Base-by-base conservation (phyloP, 805 yeast species). In the Candida endomychidarum region DNA sequence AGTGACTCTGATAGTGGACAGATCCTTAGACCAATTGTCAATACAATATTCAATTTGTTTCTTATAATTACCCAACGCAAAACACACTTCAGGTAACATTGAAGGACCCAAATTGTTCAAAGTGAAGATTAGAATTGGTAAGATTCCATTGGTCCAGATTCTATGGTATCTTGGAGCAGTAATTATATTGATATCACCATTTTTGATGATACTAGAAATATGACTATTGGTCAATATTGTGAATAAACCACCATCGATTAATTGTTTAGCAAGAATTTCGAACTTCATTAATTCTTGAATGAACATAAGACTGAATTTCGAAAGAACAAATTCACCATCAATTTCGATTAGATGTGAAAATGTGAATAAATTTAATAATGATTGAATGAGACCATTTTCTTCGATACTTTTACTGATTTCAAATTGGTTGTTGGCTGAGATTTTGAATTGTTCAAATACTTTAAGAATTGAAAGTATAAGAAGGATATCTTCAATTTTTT, bases 131-230 rank as follows among this genome's bases (percentile, higher is more conserved):
- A 84, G 63, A 4, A 86, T 76, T 0, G 93, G 81, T 21, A 90
- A 65, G 12, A 90, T 61, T 1, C 96, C 96, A 52, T 82, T 80
- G n/a, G 80, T 75, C 97, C 97, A 90, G n/a, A 86, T 66, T 38
- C 76, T 72, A 57, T 89, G 91, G 43, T 85, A 61, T 34, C 76
- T 74, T 0, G 86, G 74, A 3, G 77, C 58, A 0, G 61, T 53
- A 26, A 69, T 70, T 2, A 85, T 74, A 10, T 70, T 65, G 2
- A 86, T 60, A 6, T 74, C 74, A 0, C 95, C 96, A 4, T 72
- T 66, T 54, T 83, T 87, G 28, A 90, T 77, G 2, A 71, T 70
- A 18, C 70, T 60, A 0, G 95, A 83, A 1, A 86, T 70, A 5
- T 89, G 81, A 40, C 93, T 81, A 51, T 88, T 95, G 3, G 81